Conservation (phyloP, 2,329 filamentous ascomycete species). For the Exophiala viscosa region DNA sequence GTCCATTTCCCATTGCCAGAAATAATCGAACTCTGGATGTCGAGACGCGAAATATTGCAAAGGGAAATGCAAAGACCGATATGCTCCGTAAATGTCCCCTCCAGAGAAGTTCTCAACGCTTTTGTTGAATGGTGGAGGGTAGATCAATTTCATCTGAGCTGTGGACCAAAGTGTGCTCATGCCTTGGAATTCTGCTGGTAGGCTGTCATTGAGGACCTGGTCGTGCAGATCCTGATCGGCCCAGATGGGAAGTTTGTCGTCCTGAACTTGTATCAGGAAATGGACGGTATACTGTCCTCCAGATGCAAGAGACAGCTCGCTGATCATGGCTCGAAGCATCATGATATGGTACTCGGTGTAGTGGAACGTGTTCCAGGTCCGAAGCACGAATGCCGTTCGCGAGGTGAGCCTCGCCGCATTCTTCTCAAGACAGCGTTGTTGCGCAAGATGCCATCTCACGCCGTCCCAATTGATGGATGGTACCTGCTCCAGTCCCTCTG, state of each 20-base stretch:
- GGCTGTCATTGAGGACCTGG: conserved; percentile 42
- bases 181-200: conserved; percentile 35
- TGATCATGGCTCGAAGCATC: conserved; percentile 27
- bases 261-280: conserved; percentile 73
- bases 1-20: conserved; percentile 71
- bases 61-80: conserved; percentile 59
- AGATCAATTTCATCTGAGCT: conserved; percentile 25
- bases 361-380: conserved; percentile 26
- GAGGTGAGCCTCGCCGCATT: conserved; percentile 53
- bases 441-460: conserved; percentile 68
- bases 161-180: conserved; percentile 36
- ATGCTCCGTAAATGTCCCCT: conserved; percentile 35
- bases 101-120: conserved; percentile 31
- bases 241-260: conserved; percentile 69
- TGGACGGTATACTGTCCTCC: conserved; percentile 76
- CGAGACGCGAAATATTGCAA: conserved; percentile 62
- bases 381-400: conserved; percentile 25
- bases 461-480: conserved; percentile 51
- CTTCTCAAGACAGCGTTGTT: conserved; percentile 60
- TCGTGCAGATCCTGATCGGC: conserved; percentile 64
- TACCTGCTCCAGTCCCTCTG: conserved; percentile 23
- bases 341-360: conserved; percentile 25
- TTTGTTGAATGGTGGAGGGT: conserved; percentile 28
- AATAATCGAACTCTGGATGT: conserved; percentile 63
- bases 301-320: conserved; percentile 59